Base-by-base conservation (phyloP, 805 yeast species). In the Cephaloascus fragrans region DNA sequence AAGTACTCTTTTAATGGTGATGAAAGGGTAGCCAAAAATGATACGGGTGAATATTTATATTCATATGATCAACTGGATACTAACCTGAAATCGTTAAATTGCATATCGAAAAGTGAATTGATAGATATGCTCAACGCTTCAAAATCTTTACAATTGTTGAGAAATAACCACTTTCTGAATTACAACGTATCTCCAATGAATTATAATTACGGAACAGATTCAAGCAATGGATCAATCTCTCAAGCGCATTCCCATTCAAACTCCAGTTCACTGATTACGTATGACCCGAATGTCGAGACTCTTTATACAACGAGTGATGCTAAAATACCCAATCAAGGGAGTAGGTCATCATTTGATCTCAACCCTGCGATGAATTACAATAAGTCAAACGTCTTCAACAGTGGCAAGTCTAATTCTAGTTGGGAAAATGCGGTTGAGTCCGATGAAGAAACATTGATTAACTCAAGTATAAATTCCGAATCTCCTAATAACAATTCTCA, bases 51-150 rank as follows among this genome's bases (percentile, higher is more conserved):
- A n/a, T n/a, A n/a, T n/a, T n/a, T n/a, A n/a, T n/a, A n/a, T n/a
- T n/a, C n/a, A n/a, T n/a, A n/a, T n/a, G n/a, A n/a, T n/a, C n/a
- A n/a, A n/a, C n/a, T n/a, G n/a, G n/a, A n/a, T 23, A 4, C 19
- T 14, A 14, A 32, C 15, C 14, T 26, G 29, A 14, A 26, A 14
- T 17, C 28, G 31, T 23, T 4, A 9, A 29, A 12, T 14, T 23
- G 18, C 19, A 19, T 43, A 10, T 38, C 43, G n/a, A 45, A 41
- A 19, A 40, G 34, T 18, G 60, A 55, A 5, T 47, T 56, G 48
- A 42, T 51, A 32, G 68, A 58, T 34, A 49, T 62, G 12, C 56
- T 62, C 18, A 58, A 54, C 41, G 68, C 67, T 8, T 60, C 65
- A 26, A 53, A 55, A 41, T 62, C 67, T 42, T 47, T 62, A 10